Conservation (phyloP, 495 filamentous ascomycete genomes). For the Neohortaea acidophila region DNA sequence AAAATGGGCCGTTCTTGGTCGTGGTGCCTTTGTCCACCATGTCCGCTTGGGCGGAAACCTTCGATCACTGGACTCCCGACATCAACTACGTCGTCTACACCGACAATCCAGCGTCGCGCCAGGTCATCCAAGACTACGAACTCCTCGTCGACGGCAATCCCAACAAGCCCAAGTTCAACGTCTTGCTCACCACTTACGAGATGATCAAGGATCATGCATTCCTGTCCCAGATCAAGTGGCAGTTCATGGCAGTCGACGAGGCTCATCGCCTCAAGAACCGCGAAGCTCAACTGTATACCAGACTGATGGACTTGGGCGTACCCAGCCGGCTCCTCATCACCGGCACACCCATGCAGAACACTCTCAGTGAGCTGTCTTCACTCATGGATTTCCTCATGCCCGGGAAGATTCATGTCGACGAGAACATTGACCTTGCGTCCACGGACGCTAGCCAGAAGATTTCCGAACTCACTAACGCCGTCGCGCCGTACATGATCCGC, state of each 20-base stretch:
- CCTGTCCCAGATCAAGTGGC: constrained; percentile 82
- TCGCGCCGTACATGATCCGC: constrained; percentile 85
- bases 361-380: constrained; percentile 75
- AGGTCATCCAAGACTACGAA: constrained; percentile 74
- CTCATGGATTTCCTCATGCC: constrained; percentile 94
- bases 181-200: constrained; percentile 89
- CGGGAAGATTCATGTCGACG: constrained; percentile 70
- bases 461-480: constrained; percentile 53
- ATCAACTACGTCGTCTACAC: constrained; percentile 95
- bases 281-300: constrained; percentile 78
- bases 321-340: constrained; percentile 85
- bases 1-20: constrained; percentile 89
- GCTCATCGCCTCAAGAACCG: constrained; percentile 94
- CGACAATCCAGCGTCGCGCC: constrained; percentile 66
- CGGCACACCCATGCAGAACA: constrained; percentile 95
- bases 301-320: constrained; percentile 67
- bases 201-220: constrained; percentile 71
- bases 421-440: constrained; percentile 66
- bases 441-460: constrained; percentile 54
- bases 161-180: constrained; percentile 82
- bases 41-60: constrained; percentile 94
- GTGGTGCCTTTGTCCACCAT: constrained; percentile 92
- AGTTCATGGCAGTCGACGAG: constrained; percentile 90
- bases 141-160: constrained; percentile 69
- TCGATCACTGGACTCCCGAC: constrained; percentile 91